Percentiles rank a stretch among this genome's conserved stretches.
Conservation (phyloP, 202 grass and related monocot species). For the Carex arenaria region DNA sequence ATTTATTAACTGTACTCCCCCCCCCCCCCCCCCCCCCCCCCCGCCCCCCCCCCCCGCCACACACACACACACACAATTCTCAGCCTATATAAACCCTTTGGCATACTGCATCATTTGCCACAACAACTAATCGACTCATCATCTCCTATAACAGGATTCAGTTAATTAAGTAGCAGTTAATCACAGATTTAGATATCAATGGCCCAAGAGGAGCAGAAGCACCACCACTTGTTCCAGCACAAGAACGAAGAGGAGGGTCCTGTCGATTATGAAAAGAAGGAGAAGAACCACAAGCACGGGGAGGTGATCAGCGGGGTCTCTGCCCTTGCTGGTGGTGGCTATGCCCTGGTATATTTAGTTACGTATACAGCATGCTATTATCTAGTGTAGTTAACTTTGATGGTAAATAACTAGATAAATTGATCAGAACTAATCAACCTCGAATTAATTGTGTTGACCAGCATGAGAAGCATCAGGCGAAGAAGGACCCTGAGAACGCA, state of each 20-base stretch:
- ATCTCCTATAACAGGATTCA: background rate
- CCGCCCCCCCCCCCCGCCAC: too few relatives aligned
- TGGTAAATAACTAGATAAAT: background rate
- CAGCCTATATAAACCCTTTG: conserved; percentile 1
- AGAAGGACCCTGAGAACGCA: conserved; percentile 51
- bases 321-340: conserved; percentile 43
- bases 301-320: conserved; percentile 40
- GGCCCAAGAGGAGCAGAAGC: conserved; percentile 35
- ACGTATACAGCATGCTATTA: background rate
- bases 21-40: too few relatives aligned
- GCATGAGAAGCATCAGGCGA: background rate
- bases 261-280: conserved; percentile 50
- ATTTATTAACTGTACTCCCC: background rate
- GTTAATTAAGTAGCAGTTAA: background rate
- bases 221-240: conserved; percentile 52
- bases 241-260: conserved; percentile 35
- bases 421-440: too few relatives aligned
- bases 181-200: background rate
- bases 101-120: background rate
- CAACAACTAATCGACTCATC: background rate
- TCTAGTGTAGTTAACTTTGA: background rate
- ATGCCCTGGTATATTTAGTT: conserved; percentile 31
- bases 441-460: too few relatives aligned
- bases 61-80: background rate
- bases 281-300: conserved; percentile 60